phyloP scores from a whole-genome alignment of 192 early-diverging fungal genomes.

The Obelidium mucronatum region DNA sequence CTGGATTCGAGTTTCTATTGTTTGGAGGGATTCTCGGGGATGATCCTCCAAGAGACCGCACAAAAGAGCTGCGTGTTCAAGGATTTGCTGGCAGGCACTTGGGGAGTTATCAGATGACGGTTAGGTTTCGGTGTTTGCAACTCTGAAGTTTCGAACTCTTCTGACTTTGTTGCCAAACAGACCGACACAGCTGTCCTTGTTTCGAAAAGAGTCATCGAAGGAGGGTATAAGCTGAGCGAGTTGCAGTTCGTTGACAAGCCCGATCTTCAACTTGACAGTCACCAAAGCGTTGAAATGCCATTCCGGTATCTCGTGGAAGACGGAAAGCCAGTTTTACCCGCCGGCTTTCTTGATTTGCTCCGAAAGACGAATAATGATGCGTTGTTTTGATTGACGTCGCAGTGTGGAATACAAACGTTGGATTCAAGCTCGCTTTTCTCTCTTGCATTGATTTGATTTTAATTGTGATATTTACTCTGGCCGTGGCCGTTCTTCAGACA shows the following conservation, averaged over 20 bases:
- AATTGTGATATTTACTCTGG: too few relatives aligned
- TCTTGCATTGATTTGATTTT: too few relatives aligned
- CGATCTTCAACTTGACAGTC: constrained; percentile 70
- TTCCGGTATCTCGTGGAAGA: constrained; percentile 74
- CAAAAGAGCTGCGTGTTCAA: constrained; percentile 65
- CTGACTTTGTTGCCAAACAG: too few relatives aligned
- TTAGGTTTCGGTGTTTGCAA: constrained; percentile 2
- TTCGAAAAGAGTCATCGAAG: constrained; percentile 70
- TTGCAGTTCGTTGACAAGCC: constrained; percentile 78
- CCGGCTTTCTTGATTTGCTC: constrained; percentile 76
- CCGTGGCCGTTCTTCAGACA: too few relatives aligned
- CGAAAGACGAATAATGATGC: constrained; percentile 72
- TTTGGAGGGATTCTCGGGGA: constrained; percentile 82
- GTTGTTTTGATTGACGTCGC: constrained; percentile 43
- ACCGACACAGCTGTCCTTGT: constrained; percentile 85
- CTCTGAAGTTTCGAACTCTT: too few relatives aligned
- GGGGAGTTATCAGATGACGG: constrained; percentile 82
- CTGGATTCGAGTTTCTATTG: constrained; percentile 71
- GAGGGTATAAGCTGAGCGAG: constrained; percentile 61
- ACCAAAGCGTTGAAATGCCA: constrained; percentile 78
- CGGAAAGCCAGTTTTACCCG: constrained; percentile 67
- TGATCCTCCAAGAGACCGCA: constrained; percentile 58
- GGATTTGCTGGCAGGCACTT: constrained; percentile 77
- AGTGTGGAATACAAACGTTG: too few relatives aligned
- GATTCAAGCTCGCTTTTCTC: too few relatives aligned